These are phyloP conservation scores for Mortierella alpina DNA, from an alignment of 192 early-diverging fungal genomes.

Conservation along the genomic window DNA sequence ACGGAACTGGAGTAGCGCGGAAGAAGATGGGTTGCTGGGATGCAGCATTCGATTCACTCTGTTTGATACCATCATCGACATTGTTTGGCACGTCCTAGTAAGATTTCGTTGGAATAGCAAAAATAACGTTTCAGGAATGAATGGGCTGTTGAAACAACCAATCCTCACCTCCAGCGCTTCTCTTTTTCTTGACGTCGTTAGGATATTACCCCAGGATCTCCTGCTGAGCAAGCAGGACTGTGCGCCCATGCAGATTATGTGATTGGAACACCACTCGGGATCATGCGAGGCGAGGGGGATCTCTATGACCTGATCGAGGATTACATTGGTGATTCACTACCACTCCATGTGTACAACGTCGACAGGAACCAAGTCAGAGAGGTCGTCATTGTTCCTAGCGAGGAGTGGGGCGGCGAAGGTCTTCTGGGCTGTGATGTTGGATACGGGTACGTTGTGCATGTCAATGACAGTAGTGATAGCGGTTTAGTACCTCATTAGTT, in stretches of 20 bases:
- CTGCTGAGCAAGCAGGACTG: slow-evolving; percentile 75
- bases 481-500: not conserved
- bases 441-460: slow-evolving; percentile 59
- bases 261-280: slow-evolving; percentile 70
- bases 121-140: too few relatives aligned
- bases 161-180: not conserved
- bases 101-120: not conserved
- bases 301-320: slow-evolving; percentile 72
- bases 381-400: slow-evolving; percentile 72
- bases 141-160: not conserved
- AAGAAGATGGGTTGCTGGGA: slow-evolving; percentile 56
- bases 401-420: slow-evolving; percentile 77
- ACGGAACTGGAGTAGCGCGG: slow-evolving; percentile 40
- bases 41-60: slow-evolving; percentile 75
- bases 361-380: slow-evolving; percentile 70
- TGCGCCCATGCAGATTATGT: slow-evolving; percentile 78
- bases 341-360: slow-evolving; percentile 76
- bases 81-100: slow-evolving; percentile 66
- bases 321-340: slow-evolving; percentile 64
- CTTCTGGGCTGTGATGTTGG: slow-evolving; percentile 79
- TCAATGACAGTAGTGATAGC: not conserved
- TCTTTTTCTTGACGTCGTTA: slow-evolving; percentile 9
- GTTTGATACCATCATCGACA: slow-evolving; percentile 63
- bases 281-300: slow-evolving; percentile 68
- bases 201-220: slow-evolving; percentile 73